Evolutionary conservation across 2,329 filamentous ascomycete genomes (phyloP).

Genomic region (Diplodia seriata): DNA sequence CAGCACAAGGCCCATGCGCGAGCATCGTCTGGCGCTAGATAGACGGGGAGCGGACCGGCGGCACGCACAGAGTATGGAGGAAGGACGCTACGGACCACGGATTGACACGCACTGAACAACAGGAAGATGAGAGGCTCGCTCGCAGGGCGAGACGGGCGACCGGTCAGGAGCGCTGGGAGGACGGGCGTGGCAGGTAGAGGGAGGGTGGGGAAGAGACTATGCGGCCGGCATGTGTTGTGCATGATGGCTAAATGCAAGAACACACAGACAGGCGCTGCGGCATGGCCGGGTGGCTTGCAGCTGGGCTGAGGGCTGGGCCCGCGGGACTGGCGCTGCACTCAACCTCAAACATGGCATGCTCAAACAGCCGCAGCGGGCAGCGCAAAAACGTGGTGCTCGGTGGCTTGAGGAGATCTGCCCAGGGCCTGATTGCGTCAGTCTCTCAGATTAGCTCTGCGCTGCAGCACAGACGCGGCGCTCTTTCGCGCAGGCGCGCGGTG

Average conservation of each 20-base stretch:
- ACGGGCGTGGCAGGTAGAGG: conserved; percentile 18
- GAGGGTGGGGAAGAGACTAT: conserved; percentile 21
- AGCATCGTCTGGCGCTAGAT: not conserved
- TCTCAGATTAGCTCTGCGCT: conserved; percentile 19
- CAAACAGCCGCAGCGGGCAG: conserved; percentile 23
- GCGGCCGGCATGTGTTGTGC: conserved; percentile 21
- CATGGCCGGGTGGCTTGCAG: not conserved
- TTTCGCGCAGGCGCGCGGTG: conserved; percentile 12
- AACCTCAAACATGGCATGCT: conserved; percentile 26
- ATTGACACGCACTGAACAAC: not conserved
- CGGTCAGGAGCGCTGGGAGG: not conserved
- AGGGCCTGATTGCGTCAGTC: conserved; percentile 28
- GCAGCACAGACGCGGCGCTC: conserved; percentile 24
- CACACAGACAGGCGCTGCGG: conserved; percentile 14
- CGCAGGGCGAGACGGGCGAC: conserved; percentile 4
- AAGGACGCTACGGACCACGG: not conserved
- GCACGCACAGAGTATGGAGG: conserved; percentile 15
- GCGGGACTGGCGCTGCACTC: conserved; percentile 10
- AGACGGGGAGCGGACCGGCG: conserved; percentile 12
- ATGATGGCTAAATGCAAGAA: conserved; percentile 27
- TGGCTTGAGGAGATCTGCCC: conserved; percentile 29
- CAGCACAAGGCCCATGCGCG: not conserved
- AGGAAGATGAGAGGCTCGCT: not conserved
- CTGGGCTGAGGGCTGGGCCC: conserved; percentile 17
- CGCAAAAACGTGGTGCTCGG: conserved; percentile 29